Conservation (phyloP, 2,329 filamentous ascomycete species). For the Magnaporthales sp. region DNA sequence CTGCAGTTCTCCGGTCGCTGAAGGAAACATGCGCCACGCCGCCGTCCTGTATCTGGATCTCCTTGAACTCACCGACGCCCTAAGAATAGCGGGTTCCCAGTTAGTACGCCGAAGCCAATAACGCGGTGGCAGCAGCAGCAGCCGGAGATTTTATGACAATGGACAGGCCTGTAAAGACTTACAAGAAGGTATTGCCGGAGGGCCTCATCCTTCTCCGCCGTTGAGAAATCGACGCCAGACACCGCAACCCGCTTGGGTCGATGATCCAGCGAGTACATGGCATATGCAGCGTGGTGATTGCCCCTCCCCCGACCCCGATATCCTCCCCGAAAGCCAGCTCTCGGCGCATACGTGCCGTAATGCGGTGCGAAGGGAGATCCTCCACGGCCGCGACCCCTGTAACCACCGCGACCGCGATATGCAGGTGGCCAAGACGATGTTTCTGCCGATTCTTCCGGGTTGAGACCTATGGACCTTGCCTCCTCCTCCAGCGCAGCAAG, state of each 20-base stretch:
- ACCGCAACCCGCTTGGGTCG: slow-evolving; percentile 61
- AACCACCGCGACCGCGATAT: slow-evolving; percentile 7
- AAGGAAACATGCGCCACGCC: slow-evolving; percentile 48
- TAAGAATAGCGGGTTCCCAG: slow-evolving; percentile 15
- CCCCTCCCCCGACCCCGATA: slow-evolving; percentile 8
- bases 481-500: slow-evolving; percentile 66
- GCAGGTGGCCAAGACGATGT: slow-evolving; percentile 18
- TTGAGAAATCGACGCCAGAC: slow-evolving; percentile 54
- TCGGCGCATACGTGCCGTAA: slow-evolving; percentile 18
- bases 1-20: slow-evolving; percentile 61
- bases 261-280: slow-evolving; percentile 65
- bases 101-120: neutral
- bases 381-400: slow-evolving; percentile 9
- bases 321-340: slow-evolving; percentile 19
- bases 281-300: slow-evolving; percentile 46
- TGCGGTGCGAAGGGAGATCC: slow-evolving; percentile 18
- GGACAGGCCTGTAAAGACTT: slow-evolving; percentile 20
- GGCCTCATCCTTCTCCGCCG: slow-evolving; percentile 55
- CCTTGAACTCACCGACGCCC: slow-evolving; percentile 55
- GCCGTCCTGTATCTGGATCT: slow-evolving; percentile 38
- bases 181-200: slow-evolving; percentile 65
- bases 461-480: slow-evolving; percentile 59
- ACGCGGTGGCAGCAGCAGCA: too few relatives aligned
- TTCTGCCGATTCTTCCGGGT: slow-evolving; percentile 40
- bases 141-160: neutral